Base-by-base conservation (phyloP, 2,329 filamentous ascomycete species). In the Exophiala xenobiotica region DNA sequence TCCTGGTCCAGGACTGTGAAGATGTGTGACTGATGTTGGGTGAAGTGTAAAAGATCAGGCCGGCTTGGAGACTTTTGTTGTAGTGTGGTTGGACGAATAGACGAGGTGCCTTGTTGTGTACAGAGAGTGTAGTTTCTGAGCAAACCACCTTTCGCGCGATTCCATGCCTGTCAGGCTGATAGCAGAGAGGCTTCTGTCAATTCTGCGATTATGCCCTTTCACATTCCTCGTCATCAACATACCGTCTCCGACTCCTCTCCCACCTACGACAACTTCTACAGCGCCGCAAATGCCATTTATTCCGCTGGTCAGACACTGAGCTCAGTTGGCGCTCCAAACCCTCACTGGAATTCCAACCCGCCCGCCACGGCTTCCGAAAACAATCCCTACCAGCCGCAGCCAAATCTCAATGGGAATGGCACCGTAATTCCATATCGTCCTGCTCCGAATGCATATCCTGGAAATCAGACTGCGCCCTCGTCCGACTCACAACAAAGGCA, bases 261-360 rank as follows among this genome's bases (percentile, higher is more conserved):
- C 38, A 33, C 27, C 31, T 54, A 62, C 51, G 51, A 60, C 42
- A 62, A 58, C 40, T 56, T 54, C 45, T 61, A 59, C 51, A 49
- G 52, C 23, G 50, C 47, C n/a, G 44, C 59, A 33, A 60, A 61
- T 49, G 70, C 73, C 55, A 69, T 78, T 57, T 74, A 70, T 56
- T 70, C 73, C 45, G 70, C 74, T 19, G 70, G 72, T 23, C 70
- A 74, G 56, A 68, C 72, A 44, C 62, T 78, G 62, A 74, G 70
- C 64, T 73, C 73, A 52, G 72, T 77, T 54, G 75, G 70, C 56
- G 68, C 71, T 54, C 73, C 74, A 41, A 64, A 63, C 37, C 67
- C 68, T 47, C 69, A 70, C 22, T 66, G 67, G 48, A 68, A 53
- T 35, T 45, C 52, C 26, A 24, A 48, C 43, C 14, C 44, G 51